These are phyloP conservation scores for Tetradesmus obliquus DNA, from an alignment of 139 green algal species.

Conservation along the genomic window DNA sequence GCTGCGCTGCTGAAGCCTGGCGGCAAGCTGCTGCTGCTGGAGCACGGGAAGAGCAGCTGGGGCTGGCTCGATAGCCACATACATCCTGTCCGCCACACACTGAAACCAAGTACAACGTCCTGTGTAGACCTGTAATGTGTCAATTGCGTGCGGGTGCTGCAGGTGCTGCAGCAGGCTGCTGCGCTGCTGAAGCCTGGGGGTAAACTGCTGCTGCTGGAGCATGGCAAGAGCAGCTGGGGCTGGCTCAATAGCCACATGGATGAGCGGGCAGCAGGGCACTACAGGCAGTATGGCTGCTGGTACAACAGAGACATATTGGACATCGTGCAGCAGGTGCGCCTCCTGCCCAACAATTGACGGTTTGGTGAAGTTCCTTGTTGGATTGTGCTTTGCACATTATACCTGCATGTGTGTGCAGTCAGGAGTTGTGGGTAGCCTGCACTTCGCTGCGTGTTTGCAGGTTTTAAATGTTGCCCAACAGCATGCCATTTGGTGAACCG, in stretches of 20 bases:
- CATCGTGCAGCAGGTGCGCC: constrained; percentile 65
- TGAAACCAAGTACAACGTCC: not conserved
- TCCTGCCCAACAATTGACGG: not conserved
- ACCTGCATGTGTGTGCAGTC: no score
- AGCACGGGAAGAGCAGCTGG: constrained; percentile 67
- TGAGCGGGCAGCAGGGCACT: constrained; percentile 46
- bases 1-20: constrained; percentile 62
- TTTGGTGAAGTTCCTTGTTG: not conserved
- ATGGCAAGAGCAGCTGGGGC: constrained; percentile 56
- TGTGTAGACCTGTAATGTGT: not conserved
- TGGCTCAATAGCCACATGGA: constrained; percentile 37
- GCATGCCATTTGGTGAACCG: no score
- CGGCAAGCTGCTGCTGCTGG: constrained; percentile 72
- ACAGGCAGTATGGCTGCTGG: constrained; percentile 73
- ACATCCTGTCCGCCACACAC: not conserved
- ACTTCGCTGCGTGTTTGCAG: no score
- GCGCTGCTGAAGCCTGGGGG: constrained; percentile 67
- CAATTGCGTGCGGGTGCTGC: not conserved
- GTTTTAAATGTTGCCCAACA: no score
- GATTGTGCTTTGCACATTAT: no score
- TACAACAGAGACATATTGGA: constrained; percentile 79
- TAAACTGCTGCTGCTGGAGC: constrained; percentile 75
- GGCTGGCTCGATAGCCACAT: not conserved
- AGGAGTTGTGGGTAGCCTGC: no score
- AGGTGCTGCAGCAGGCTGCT: constrained; percentile 61